Conservation (phyloP, 78 protist species). For the Cavenderia fasciculata region DNA sequence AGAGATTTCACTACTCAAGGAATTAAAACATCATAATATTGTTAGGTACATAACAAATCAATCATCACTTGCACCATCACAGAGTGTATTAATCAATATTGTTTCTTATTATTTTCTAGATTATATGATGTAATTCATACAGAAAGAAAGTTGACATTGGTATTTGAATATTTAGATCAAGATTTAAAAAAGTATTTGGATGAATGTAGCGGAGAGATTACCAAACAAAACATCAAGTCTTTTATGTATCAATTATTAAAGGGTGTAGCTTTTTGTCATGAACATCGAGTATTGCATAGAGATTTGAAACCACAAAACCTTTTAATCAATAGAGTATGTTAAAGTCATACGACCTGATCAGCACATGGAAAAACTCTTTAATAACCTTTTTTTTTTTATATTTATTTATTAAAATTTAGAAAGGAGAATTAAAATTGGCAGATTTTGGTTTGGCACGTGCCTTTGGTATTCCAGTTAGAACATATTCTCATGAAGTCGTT, state of each 20-base stretch:
- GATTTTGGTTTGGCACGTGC: slow-evolving; percentile 99
- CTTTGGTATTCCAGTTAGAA: slow-evolving; percentile 99
- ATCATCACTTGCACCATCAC: background rate
- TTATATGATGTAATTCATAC: slow-evolving; percentile 92
- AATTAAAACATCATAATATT: slow-evolving; percentile 95
- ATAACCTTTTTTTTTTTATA: background rate
- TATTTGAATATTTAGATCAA: slow-evolving; percentile 98
- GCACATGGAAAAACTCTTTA: background rate
- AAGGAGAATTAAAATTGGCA: slow-evolving; percentile 97
- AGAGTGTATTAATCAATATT: background rate
- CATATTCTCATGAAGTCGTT: slow-evolving; percentile 99
- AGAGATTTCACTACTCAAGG: slow-evolving; percentile 97
- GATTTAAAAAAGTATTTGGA: slow-evolving; percentile 97
- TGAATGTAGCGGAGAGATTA: slow-evolving; percentile 81
- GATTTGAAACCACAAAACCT: slow-evolving; percentile 99
- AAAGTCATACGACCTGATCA: no score
- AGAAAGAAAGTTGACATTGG: slow-evolving; percentile 97
- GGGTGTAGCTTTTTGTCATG: slow-evolving; percentile 98
- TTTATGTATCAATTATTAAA: slow-evolving; percentile 93
- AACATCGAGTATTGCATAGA: slow-evolving; percentile 97
- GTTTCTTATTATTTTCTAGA: slow-evolving; percentile 34
- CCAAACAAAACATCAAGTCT: slow-evolving; percentile 83
- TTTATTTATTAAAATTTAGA: slow-evolving; percentile 4
- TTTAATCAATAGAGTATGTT: slow-evolving; percentile 89
- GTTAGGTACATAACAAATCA: slow-evolving; percentile 63